Conservation (phyloP, 2,329 filamentous ascomycete species). For the Hypoxylon sp. region DNA sequence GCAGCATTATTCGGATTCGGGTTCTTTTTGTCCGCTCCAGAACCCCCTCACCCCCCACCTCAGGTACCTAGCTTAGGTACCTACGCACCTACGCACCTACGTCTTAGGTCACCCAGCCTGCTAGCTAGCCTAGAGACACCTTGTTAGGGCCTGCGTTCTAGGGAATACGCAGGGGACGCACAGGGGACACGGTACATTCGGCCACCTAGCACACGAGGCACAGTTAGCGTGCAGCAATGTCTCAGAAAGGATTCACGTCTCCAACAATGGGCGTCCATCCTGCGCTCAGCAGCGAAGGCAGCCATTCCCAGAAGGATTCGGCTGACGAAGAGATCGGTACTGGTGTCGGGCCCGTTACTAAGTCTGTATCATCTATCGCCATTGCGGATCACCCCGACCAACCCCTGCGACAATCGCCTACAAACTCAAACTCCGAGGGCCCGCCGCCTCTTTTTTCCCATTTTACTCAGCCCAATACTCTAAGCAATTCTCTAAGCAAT, state of each 20-base stretch:
- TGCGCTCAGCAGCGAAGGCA: conserved; percentile 30
- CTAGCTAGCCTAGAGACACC: background rate
- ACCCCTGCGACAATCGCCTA: conserved; percentile 29
- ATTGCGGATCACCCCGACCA: conserved; percentile 16
- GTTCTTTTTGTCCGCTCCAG: conserved; percentile 15
- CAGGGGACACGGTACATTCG: no score
- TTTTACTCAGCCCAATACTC: conserved; percentile 12
- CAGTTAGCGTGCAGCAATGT: conserved; percentile 25
- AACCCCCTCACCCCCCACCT: no score
- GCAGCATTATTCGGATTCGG: conserved; percentile 19
- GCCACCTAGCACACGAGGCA: no score
- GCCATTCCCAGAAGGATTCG: conserved; percentile 41
- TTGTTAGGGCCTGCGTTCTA: conserved; percentile 2
- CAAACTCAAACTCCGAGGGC: conserved; percentile 34
- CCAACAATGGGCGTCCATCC: conserved; percentile 39
- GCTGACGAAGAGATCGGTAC: conserved; percentile 32
- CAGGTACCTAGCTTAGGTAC: background rate
- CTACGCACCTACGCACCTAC: no score
- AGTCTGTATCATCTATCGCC: conserved; percentile 24
- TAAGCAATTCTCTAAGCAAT: conserved; percentile 29
- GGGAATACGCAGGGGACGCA: no score
- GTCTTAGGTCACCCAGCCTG: background rate
- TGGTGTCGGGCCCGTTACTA: conserved; percentile 35
- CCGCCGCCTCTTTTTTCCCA: conserved; percentile 18
- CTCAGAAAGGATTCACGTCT: conserved; percentile 37